A percentile compares a stretch with the other conserved stretches of the same genome.
phyloP scores from a whole-genome alignment of 495 filamentous ascomycete genomes.

The Glarea lozoyensis region DNA sequence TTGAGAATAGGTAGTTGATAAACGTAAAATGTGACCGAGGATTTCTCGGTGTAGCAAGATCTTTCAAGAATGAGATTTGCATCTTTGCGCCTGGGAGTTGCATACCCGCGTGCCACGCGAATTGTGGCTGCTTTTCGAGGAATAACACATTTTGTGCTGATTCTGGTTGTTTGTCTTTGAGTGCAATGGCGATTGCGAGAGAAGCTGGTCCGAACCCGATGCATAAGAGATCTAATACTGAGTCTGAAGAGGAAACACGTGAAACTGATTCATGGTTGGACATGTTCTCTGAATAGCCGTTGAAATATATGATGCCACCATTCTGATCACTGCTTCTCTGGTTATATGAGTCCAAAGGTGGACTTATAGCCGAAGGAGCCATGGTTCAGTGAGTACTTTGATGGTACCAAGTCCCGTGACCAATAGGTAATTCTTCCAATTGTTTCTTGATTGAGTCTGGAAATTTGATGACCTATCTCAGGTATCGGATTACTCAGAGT shows the following conservation, averaged over 20 bases:
- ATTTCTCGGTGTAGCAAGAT: constrained; percentile 80
- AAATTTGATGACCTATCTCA: too few relatives aligned
- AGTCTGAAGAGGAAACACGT: constrained; percentile 5
- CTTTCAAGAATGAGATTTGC: constrained; percentile 98
- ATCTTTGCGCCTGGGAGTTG: constrained; percentile 85
- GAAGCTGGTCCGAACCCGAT: constrained; percentile 92
- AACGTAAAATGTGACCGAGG: constrained; percentile 92
- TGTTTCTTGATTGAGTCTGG: background rate
- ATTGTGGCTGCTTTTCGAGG: constrained; percentile 73
- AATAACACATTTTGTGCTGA: constrained; percentile 56
- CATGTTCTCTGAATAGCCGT: background rate
- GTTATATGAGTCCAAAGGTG: background rate
- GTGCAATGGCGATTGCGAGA: constrained; percentile 82
- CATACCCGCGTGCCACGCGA: constrained; percentile 94
- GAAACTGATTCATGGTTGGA: background rate
- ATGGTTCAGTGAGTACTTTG: constrained; percentile 1
- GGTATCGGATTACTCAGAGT: too few relatives aligned
- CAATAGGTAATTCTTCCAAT: background rate
- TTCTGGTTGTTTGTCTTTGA: constrained; percentile 55
- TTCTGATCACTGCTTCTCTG: background rate
- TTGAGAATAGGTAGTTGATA: constrained; percentile 79
- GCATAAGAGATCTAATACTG: constrained; percentile 63
- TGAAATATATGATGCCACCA: background rate
- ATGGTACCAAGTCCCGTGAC: background rate
- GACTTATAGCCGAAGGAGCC: constrained; percentile 17